Evolutionary conservation across 805 yeast genomes (phyloP).

Genomic region (Grigorovia humatica): DNA sequence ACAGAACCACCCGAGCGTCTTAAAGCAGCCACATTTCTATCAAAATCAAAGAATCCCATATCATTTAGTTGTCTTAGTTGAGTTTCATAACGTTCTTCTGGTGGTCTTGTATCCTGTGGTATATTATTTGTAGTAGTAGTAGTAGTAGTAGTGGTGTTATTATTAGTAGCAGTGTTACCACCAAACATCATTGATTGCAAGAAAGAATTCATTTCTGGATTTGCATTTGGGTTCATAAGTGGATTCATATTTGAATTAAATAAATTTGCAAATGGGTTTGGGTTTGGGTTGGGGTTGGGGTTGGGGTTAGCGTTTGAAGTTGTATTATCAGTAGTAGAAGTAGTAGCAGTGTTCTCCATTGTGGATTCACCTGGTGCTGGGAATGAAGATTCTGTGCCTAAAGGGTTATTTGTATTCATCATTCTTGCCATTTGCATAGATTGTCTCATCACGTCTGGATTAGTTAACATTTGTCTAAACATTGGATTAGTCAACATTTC

Average conservation of each 20-base stretch:
- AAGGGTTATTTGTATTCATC: too few species aligned
- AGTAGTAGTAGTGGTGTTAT: slow-evolving; percentile 8
- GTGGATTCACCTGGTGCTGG: slow-evolving; percentile 41
- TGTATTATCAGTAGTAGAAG: slow-evolving; percentile 15
- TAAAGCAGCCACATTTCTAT: slow-evolving; percentile 80
- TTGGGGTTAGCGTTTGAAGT: slow-evolving; percentile 18
- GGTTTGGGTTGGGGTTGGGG: slow-evolving; percentile 33
- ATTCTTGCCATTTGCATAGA: slow-evolving; percentile 66
- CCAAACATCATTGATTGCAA: slow-evolving; percentile 37
- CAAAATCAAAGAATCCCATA: slow-evolving; percentile 86
- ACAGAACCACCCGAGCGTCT: slow-evolving; percentile 95
- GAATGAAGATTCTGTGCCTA: slow-evolving; percentile 31
- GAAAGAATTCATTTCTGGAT: slow-evolving; percentile 33
- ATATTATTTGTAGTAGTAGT: slow-evolving; percentile 10
- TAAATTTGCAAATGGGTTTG: slow-evolving; percentile 44
- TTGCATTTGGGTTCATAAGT: slow-evolving; percentile 27
- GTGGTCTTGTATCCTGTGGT: slow-evolving; percentile 53
- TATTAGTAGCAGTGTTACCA: slow-evolving; percentile 6
- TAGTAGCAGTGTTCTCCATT: slow-evolving; percentile 10
- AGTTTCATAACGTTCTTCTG: slow-evolving; percentile 65
- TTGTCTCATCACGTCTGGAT: slow-evolving; percentile 77
- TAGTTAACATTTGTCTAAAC: slow-evolving; percentile 67
- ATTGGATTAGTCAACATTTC: slow-evolving; percentile 75
- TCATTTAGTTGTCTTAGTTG: slow-evolving; percentile 70
- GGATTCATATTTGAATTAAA: slow-evolving; percentile 34